Base-by-base conservation (phyloP, 208 protist species). In the Vickermania spadyakhi region DNA sequence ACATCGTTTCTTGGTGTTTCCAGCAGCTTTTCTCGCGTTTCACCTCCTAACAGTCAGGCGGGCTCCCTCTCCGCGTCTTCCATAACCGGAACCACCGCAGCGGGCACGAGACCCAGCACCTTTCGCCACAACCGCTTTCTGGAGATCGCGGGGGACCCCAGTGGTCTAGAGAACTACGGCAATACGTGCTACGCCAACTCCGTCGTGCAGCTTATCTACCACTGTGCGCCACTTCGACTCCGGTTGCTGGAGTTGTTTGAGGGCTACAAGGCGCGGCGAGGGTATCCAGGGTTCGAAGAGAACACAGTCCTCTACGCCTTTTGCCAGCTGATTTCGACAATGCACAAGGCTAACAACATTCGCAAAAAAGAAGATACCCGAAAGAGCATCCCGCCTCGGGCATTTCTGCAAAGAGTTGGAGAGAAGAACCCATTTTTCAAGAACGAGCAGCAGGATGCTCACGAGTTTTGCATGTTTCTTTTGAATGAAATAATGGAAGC, bases 121-220 rank as follows among this genome's bases (percentile, higher is more conserved):
- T 56, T 61, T 1, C 70, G 85, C 42, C 79, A 92, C 72, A 72
- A 65, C 1, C 76, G 79, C 23, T 90, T 85, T 45, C 67, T 90
- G 27, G 82, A 86, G 61, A 90, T 90, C 61, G 81, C 72, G 31
- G 78, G 83, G 18, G 67, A 87, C 54, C 81, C 81, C 27, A 59
- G 91, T 26, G 90, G 87, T 3, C 60, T 96, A 7, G 84, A 93
- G 67, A 96, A 96, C 73, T 93, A 87, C 57, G 88, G 88, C 31
- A 94, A 93, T 71, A 95, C 84, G 7, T 96, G 91, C 68, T 96
- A 94, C 74, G 79, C 75, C 66, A 96, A 95, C 72, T 77, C 83
- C 1, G 87, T 95, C 2, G 63, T 96, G 25, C 91, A 96, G 67
- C 75, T 92, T 4, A 75, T 96, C 31, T 96, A 94, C 65, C 88